Percentiles rank a stretch among this genome's conserved stretches.
phyloP scores from a whole-genome alignment of 2,329 filamentous ascomycete genomes.

The Colletotrichum musicola region DNA sequence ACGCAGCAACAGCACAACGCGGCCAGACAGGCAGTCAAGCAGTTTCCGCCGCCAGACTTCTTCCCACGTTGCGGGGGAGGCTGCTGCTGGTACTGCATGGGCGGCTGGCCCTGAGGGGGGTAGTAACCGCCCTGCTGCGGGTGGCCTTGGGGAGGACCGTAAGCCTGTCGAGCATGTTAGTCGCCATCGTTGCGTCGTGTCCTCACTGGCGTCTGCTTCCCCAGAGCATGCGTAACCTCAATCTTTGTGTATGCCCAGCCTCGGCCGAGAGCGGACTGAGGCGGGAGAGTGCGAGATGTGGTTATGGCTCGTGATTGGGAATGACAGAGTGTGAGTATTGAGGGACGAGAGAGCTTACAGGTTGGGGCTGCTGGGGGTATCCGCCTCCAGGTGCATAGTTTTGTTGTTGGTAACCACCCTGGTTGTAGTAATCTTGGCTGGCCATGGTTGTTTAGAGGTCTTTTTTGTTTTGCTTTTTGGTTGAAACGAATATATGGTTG shows the following conservation, averaged over 20 bases:
- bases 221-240: too few relatives aligned
- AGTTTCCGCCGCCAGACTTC: constrained; percentile 52
- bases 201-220: too few relatives aligned
- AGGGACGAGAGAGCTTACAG: constrained; percentile 47
- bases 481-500: background rate
- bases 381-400: constrained; percentile 34
- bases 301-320: background rate
- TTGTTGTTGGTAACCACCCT: constrained; percentile 45
- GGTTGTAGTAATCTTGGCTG: constrained; percentile 57
- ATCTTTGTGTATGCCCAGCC: background rate
- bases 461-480: background rate
- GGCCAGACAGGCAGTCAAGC: constrained; percentile 61
- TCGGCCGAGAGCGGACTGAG: background rate
- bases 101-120: constrained; percentile 50
- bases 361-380: constrained; percentile 56
- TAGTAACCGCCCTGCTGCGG: constrained; percentile 49
- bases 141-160: constrained; percentile 47
- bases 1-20: constrained; percentile 65
- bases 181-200: too few relatives aligned
- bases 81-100: constrained; percentile 59
- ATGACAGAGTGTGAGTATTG: background rate
- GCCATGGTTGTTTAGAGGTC: constrained; percentile 49
- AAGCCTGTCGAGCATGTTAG: constrained; percentile 43
- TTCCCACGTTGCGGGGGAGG: constrained; percentile 46
- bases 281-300: background rate